Percentiles rank a stretch among this genome's conserved stretches.
Evolutionary conservation across 495 filamentous ascomycete genomes (phyloP).

Genomic region (Pseudoneurospora amorphoporcata): DNA sequence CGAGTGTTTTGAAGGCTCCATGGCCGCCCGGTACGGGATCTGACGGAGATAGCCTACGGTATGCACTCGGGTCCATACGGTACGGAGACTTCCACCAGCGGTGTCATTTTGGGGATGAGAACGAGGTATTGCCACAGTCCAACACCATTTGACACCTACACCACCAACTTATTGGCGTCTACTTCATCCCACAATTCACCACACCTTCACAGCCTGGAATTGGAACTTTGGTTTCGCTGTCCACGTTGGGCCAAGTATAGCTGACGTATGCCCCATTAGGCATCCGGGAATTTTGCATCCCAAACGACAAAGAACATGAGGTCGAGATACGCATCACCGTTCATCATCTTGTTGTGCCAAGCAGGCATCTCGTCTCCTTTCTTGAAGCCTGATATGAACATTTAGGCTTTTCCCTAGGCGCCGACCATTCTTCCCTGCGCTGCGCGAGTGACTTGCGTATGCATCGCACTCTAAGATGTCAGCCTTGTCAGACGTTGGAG

Average conservation of each 20-base stretch:
- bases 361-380: constrained; percentile 21
- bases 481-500: not conserved
- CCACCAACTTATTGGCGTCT: not conserved
- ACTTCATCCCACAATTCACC: not conserved
- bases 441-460: constrained; percentile 23
- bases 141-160: not conserved
- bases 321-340: not conserved
- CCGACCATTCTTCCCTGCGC: not conserved
- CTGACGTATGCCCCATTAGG: not conserved
- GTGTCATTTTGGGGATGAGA: not conserved
- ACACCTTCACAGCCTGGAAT: not conserved
- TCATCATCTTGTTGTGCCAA: constrained; percentile 10
- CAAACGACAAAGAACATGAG: not conserved
- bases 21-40: not conserved
- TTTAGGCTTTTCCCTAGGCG: not conserved
- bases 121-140: not conserved
- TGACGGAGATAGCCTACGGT: not conserved
- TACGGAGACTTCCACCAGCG: not conserved
- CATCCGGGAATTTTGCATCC: not conserved
- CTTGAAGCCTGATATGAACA: not conserved
- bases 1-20: not conserved
- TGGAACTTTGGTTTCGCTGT: not conserved
- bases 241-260: not conserved
- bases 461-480: constrained; percentile 1
- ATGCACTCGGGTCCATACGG: not conserved